Evolutionary conservation across 495 filamentous ascomycete genomes (phyloP), one percentile per base, ranked within the genome.

Genomic region (Aspergillus baeticus): DNA sequence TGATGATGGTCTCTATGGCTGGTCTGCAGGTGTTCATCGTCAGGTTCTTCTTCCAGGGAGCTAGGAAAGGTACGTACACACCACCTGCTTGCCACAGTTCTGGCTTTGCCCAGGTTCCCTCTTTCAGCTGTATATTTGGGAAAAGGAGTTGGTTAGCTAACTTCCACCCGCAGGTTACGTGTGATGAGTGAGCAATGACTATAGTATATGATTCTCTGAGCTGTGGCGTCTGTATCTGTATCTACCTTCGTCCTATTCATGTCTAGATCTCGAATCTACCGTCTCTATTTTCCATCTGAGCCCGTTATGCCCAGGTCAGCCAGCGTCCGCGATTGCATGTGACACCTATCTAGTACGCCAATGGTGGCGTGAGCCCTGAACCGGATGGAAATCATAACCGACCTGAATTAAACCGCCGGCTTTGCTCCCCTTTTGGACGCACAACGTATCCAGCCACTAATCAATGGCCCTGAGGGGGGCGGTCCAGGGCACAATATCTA

Each of bases 21-120:
- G 92, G 85, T 29, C 75, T 99, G 68, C 95, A 99, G 77, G 95
- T 99, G 29, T 98, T 99, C 67, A 86, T 99, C 65, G 95, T 99
- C 61, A 77, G 91, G 55, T 97, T 98, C 85, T 98, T 98, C 74
- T 98, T 98, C 82, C 93, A 96, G 78, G 92, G 85, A n/a, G 85
- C 85, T 13, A 71, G 85, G 70, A 88, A 88, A 77, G 85, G 85
- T 85, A 70, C 55, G 81, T 77, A 47, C 15, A 43, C n/a, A n/a
- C n/a, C n/a, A n/a, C 1, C 46, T n/a, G 33, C 7, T 5, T 2
- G 15, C 1, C 17, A 21, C 15, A 14, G 21, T 38, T 45, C 46
- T 29, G 26, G 26, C 15, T n/a, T 35, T 42, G 18, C 38, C n/a
- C 35, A 10, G 20, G 31, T 6, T 47, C n/a, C n/a, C n/a, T n/a